Evolutionary conservation across 2,329 filamentous ascomycete genomes (phyloP), one percentile per base, ranked within the genome.

Genomic region (Trichoderma hamatum): DNA sequence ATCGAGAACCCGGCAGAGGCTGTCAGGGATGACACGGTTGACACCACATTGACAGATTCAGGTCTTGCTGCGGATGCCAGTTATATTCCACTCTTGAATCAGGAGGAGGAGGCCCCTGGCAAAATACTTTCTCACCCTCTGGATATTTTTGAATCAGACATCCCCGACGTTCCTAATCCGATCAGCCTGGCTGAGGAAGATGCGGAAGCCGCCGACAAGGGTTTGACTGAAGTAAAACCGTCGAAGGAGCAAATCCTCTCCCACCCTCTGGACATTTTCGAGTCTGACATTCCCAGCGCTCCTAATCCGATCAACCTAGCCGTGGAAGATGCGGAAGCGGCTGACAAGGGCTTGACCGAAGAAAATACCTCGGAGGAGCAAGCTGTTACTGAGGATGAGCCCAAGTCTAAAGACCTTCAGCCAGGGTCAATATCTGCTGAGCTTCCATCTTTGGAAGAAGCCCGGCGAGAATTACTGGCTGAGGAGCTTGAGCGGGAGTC

Each of bases 391-490:
- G 67, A 49, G 34, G 51, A 68, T 32, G 58, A 51, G 26, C 26
- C 10, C 36, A 30, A 36, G 7, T 51, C 26, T 71, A 9, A 73
- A 72, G 68, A 73, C 68, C 14, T 36, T 21, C 26, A 56, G 5
- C 49, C 34, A 19, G 49, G 39, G 3, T 51, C 24, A 9, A 55
- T 49, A 28, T 10, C 54, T 5, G 49, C 26, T n/a, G 66, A 62
- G 11, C 26, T 39, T 32, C 19, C 49, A 68, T 34, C 69, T 1
- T 7, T 30, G 68, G 11, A 73, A 69, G 69, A 74, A 71, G n/a
- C 39, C 11, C 9, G 39, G 39, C 59, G 32, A 24, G 52, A 56
- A 3, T 43, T 14, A 1, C 51, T 51, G 21, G 14, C 30, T 19
- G 66, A 68, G 52, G 66, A 62, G 1, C 28, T 36, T 36, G 34